These are phyloP conservation scores for Marsdenia floribunda DNA, from an alignment of 257 asterid genomes.

Conservation along the genomic window DNA sequence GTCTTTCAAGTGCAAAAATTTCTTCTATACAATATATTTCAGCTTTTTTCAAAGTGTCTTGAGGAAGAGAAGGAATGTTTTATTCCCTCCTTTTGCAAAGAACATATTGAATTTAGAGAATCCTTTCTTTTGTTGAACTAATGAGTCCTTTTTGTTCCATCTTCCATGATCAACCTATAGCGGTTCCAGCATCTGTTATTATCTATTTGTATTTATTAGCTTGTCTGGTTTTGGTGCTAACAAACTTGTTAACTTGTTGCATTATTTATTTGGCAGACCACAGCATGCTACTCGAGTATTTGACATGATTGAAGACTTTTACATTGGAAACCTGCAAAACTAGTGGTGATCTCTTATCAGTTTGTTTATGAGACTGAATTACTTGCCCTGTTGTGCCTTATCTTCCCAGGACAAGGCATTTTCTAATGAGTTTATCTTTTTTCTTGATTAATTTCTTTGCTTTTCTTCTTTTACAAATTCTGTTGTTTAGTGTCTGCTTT, in stretches of 20 bases:
- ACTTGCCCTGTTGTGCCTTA: conserved; percentile 4
- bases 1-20: conserved; percentile 7
- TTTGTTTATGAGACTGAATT: conserved; percentile 11
- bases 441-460: background rate
- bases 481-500: background rate
- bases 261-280: conserved; percentile 48
- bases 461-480: background rate
- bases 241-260: background rate
- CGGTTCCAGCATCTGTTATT: conserved; percentile 1
- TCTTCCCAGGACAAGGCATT: background rate
- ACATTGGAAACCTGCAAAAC: conserved; percentile 55
- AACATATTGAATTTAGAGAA: background rate
- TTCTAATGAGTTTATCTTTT: background rate
- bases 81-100: background rate
- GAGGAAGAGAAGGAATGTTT: background rate
- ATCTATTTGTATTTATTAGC: background rate
- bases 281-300: conserved; percentile 90
- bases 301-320: conserved; percentile 84
- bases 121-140: background rate
- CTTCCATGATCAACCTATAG: background rate
- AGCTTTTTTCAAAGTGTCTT: background rate
- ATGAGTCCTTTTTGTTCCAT: background rate
- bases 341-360: conserved; percentile 16
- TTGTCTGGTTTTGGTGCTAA: conserved; percentile 17
- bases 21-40: background rate